Base-by-base conservation (phyloP, 2,329 filamentous ascomycete genomes). In the Pestalotiopsis fici region DNA sequence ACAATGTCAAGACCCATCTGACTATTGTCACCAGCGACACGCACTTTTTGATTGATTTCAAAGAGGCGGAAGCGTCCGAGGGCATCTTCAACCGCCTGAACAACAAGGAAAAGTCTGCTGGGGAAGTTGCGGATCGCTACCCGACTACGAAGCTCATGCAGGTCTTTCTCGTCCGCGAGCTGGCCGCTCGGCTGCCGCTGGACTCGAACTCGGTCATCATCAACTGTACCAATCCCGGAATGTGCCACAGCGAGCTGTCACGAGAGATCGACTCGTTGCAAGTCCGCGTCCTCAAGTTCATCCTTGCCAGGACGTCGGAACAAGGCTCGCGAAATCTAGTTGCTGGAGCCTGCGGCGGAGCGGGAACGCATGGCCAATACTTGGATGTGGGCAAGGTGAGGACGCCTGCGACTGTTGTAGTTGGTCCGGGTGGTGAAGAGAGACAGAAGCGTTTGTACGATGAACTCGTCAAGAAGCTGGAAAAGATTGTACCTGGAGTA, bases 391-490 rank as follows among this genome's bases (percentile, higher is more conserved):
- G 62, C 18, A 64, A 55, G 31, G 47, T 64, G 25, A 64, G 4
- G 6, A 57, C 27, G 23, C 43, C 62, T 25, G 62, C 62, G 35
- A 64, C 62, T 12, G 62, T 64, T 6, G 62, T 64, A 2, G 62
- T 64, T 35, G 62, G 62, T 5, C 12, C 5, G 13, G 62, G 62
- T 13, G 62, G 62, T 27, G 47, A 2, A 12, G 62, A 64, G 1
- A 12, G n/a, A 15, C 62, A 64, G 18, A 56, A 15, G 31, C 62
- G 62, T 6, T 27, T 64, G 7, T 64, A 31, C 27, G 21, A 23
- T 9, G 62, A 64, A 47, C 62, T 64, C 15, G 54, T 55, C 12
- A 15, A 64, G 27, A 64, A 64, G 47, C 37, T 64, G 62, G 62
- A 64, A 21, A 39, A 15, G 43, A 57, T 64, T 6, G 62, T 37